Base-by-base conservation (phyloP, 176 grass and related monocot species). In the Eragrostis curvula region DNA sequence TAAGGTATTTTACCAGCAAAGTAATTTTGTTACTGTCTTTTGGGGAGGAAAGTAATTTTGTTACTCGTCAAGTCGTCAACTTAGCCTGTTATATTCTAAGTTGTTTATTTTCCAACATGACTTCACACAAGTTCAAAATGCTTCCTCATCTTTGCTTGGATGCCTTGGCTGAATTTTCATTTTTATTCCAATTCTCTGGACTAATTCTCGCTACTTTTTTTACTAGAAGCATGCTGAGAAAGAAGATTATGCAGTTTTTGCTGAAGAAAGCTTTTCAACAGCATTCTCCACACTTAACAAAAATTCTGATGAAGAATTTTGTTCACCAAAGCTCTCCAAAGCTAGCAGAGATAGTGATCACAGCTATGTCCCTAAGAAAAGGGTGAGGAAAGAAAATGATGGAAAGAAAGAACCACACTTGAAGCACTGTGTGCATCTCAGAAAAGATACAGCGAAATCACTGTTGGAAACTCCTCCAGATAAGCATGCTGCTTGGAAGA, bases 171-270 rank as follows among this genome's bases (percentile, higher is more conserved):
- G 32, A 1, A 80, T 21, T 28, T 24, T n/a, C 65, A 16, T 66
- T 20, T 67, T 66, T n/a, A 53, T 65, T 64, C 15, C 23, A 66
- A 42, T 66, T n/a, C 40, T 84, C 49, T 47, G 45, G 32, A 79
- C 55, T 85, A 79, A 79, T 71, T 8, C 17, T 20, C 1, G 2
- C 17, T 41, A 78, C 68, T 60, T 78, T 16, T n/a, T 62, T 78
- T 52, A 63, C 43, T 63, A 85, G 66, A 44, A 85, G 71, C 45
- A 64, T 79, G 30, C n/a, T 43, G 53, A 7, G 83, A 64, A 85
- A 63, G 32, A 12, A 78, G 27, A 28, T 24, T 18, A 51, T 39
- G 40, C 44, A 51, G 21, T 50, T 42, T 70, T 17, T 42, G 53
- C n/a, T 79, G 43, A 40, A 79, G 36, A 62, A 63, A 66, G 27